Base-by-base conservation (phyloP, 1,284 basidiomycete species). In the Phenoliferia sp. region DNA sequence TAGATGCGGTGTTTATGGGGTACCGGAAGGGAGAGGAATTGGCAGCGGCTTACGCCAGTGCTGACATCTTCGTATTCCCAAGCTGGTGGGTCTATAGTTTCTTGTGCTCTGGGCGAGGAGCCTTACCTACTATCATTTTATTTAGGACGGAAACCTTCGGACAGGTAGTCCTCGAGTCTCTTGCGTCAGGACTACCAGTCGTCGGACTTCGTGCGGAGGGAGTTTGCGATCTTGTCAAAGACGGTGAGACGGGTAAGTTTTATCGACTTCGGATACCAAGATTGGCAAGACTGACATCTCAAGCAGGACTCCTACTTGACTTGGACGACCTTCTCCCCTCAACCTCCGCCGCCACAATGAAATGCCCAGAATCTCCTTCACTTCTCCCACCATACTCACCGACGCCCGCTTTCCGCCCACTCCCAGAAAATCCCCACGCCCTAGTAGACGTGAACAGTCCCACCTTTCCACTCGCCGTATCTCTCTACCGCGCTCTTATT, bases 201-300 rank as follows among this genome's bases (percentile, higher is more conserved):
- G 79, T 85, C 12, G 84, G 84, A 1, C 77, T 85, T 31, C 81
- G 83, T 61, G 84, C 84, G 10, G 84, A 85, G 70, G 84, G 84
- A 5, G 84, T 84, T 0, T 81, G 82, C 3, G 84, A 85, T 69
- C 80, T 85, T 15, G 84, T 85, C 29, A 67, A 76, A n/a, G 80
- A 82, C 68, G 76, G 74, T 4, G 65, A 69, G 35, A 85, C 84
- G 0, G 84, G 84, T 63, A 3, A 17, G 62, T 56, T n/a, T n/a
- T n/a, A n/a, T 5, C 10, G 16, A 28, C 22, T 19, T 29, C 15
- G 39, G 12, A 44, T 22, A 12, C 39, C 39, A 44, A 44, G 22
- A 12, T 44, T 44, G 39, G 12, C n/a, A n/a, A n/a, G n/a, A n/a
- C n/a, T n/a, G n/a, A n/a, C n/a, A n/a, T n/a, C n/a, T n/a, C n/a